These are phyloP conservation scores for Citrus glauca DNA, from an alignment of 345 rosid genomes.

Conservation along the genomic window DNA sequence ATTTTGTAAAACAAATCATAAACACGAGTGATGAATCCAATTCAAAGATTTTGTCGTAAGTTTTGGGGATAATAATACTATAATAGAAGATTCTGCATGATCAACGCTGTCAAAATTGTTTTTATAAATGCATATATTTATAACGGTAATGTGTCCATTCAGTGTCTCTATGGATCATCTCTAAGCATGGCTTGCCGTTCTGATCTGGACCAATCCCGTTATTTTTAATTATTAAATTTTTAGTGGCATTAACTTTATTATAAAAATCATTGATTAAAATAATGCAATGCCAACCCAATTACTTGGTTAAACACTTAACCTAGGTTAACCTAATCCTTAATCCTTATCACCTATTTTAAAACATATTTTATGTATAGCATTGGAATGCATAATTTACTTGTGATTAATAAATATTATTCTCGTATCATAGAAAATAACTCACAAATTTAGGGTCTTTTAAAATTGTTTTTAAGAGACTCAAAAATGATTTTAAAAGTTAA, in stretches of 20 bases:
- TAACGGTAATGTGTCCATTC: constrained; percentile 18
- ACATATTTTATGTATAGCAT: not conserved
- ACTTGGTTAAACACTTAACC: not conserved
- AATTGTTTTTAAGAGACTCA: no score
- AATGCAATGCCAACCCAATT: not conserved
- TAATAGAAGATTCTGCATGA: not conserved
- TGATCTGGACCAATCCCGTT: not conserved
- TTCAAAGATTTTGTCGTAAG: not conserved
- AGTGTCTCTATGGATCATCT: not conserved
- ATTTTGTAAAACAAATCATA: not conserved
- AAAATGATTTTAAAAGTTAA: no score
- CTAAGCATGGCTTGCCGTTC: not conserved
- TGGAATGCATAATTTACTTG: not conserved
- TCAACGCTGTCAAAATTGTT: not conserved
- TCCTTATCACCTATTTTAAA: not conserved
- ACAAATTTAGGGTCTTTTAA: no score
- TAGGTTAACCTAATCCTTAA: not conserved
- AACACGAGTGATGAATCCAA: not conserved
- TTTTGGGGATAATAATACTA: not conserved
- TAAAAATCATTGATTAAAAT: not conserved
- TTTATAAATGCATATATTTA: not conserved
- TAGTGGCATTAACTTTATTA: not conserved
- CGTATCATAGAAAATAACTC: no score
- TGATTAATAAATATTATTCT: not conserved
- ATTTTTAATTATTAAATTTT: no score